Evolutionary conservation across 495 filamentous ascomycete species (phyloP), one percentile per base, ranked within the genome.

Genomic region (Penicillium steckii): DNA sequence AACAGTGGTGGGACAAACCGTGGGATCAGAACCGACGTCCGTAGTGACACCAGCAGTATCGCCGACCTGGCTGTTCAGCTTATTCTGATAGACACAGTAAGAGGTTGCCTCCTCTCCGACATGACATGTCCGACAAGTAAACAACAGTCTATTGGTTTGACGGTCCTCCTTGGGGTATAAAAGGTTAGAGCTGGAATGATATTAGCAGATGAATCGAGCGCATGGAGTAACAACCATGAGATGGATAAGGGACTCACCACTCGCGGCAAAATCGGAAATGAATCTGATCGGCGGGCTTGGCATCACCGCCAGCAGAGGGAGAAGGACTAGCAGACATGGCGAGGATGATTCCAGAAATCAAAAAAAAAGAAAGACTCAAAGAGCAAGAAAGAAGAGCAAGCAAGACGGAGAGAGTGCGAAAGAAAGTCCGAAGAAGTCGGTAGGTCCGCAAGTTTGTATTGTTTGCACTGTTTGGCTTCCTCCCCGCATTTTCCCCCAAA

Each of bases 1-100:
- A 19, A 41, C 38, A 23, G 9, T 46, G 10, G 58, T 66, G 61
- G 70, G 59, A 95, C 92, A 78, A 82, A 97, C 92, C 84, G 95
- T 99, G 69, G 94, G 94, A 80, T 99, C 94, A 57, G 85, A 88
- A 67, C 83, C 90, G 50, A 99, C 91, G 72, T 99, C 94, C 71
- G 95, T 89, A 33, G 92, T 96, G 50, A 97, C 93, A 70, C 94
- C 94, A 44, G 95, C 93, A 43, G 94, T 97, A 71, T 97, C 93
- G 46, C 91, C 91, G 12, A 91, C 88, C 44, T 89, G 85, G 55
- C 85, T 92, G 73, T 87, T 88, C 46, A 97, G 83, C 52, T 90
- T 82, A 74, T 97, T 95, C 59, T 93, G 86, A 75, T 89, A 97
- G 60, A 97, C 87, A 70, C 92, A 97, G 44, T 87, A 80, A 30